Evolutionary conservation across 352 stramenopile species (phyloP).

Genomic region (Lagenidium giganteum): DNA sequence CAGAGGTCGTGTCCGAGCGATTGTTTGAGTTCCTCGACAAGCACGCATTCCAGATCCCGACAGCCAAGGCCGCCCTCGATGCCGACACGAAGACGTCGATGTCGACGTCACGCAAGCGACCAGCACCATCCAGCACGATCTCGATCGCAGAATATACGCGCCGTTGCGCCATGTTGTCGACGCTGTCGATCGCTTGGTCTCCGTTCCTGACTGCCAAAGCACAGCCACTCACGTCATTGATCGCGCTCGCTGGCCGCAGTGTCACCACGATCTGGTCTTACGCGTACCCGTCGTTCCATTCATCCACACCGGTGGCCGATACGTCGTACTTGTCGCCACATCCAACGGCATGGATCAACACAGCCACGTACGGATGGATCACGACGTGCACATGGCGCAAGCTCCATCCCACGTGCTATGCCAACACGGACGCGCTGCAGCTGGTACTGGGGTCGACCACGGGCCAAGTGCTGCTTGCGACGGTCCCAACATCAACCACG

Average conservation of each 20-base stretch:
- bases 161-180: conserved; percentile 50
- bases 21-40: conserved; percentile 57
- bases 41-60: conserved; percentile 26
- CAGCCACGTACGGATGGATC: conserved; percentile 70
- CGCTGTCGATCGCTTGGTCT: conserved; percentile 68
- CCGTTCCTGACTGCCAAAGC: conserved; percentile 42
- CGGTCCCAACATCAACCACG: conserved; percentile 23
- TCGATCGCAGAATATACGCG: conserved; percentile 58
- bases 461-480: conserved; percentile 49
- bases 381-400: conserved; percentile 64
- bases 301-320: neutral
- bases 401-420: conserved; percentile 28
- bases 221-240: conserved; percentile 47
- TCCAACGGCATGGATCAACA: conserved; percentile 57
- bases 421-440: conserved; percentile 14
- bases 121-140: conserved; percentile 7
- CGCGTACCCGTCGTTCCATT: conserved; percentile 32
- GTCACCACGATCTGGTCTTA: conserved; percentile 74
- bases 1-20: conserved; percentile 63
- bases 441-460: conserved; percentile 59
- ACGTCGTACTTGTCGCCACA: conserved; percentile 22
- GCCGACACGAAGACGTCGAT: neutral
- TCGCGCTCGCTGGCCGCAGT: conserved; percentile 57
- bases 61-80: neutral
- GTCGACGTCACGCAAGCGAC: conserved; percentile 1